Conservation (phyloP, 2,329 filamentous ascomycete genomes). For the Paecilomyces fulvus region DNA sequence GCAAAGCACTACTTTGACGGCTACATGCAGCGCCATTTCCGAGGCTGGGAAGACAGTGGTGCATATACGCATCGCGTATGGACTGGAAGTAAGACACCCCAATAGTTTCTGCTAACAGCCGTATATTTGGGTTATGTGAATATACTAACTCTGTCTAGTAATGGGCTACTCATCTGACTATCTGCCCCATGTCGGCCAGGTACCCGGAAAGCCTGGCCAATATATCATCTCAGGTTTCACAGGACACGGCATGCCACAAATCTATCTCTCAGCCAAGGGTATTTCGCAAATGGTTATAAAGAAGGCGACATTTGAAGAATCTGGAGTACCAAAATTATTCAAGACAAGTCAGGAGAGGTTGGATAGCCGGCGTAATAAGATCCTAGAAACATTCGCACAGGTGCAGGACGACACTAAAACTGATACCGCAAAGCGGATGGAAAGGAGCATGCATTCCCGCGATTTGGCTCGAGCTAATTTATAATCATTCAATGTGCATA, state of each 20-base stretch:
- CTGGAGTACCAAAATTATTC: slow-evolving; percentile 25
- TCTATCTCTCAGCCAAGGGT: slow-evolving; percentile 52
- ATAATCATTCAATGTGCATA: background rate
- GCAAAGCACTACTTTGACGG: slow-evolving; percentile 30
- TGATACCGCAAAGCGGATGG: background rate
- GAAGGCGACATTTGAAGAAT: slow-evolving; percentile 17
- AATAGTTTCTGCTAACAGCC: background rate
- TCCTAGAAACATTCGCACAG: background rate
- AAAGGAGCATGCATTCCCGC: background rate
- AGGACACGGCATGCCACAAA: slow-evolving; percentile 59
- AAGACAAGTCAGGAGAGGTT: slow-evolving; percentile 19
- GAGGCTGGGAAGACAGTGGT: slow-evolving; percentile 26
- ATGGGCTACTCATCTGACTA: slow-evolving; percentile 46
- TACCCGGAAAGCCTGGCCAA: slow-evolving; percentile 37
- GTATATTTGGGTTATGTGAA: background rate
- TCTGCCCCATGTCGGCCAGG: slow-evolving; percentile 44
- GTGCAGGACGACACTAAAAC: background rate
- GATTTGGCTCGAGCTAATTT: background rate
- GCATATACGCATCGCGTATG: slow-evolving; percentile 24
- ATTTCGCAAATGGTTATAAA: slow-evolving; percentile 46
- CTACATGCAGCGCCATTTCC: slow-evolving; percentile 30
- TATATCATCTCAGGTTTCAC: slow-evolving; percentile 55
- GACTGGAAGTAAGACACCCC: slow-evolving; percentile 23
- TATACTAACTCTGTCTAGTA: slow-evolving; percentile 26
- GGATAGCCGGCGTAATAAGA: slow-evolving; percentile 3